phyloP scores from a whole-genome alignment of 2,329 filamentous ascomycete genomes.

The Bipolaris victoriae region DNA sequence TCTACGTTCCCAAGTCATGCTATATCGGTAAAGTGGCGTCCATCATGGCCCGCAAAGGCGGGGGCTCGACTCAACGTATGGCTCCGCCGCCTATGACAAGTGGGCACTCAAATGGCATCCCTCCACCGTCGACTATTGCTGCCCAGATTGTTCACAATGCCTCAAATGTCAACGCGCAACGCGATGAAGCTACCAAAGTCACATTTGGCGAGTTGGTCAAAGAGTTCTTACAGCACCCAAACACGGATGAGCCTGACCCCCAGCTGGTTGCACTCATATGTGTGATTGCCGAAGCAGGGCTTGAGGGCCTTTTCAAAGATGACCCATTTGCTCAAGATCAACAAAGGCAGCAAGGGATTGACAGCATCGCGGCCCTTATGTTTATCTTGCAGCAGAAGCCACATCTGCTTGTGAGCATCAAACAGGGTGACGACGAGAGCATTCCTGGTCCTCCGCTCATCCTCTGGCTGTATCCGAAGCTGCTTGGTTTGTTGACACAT shows the following conservation, averaged over 20 bases:
- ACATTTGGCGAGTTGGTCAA: slow-evolving; percentile 78
- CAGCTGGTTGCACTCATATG: slow-evolving; percentile 85
- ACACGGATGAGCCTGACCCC: slow-evolving; percentile 66
- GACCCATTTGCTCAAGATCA: slow-evolving; percentile 70
- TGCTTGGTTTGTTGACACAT: slow-evolving; percentile 56
- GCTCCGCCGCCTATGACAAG: slow-evolving; percentile 28
- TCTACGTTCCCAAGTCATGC: slow-evolving; percentile 27
- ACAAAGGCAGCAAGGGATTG: slow-evolving; percentile 65
- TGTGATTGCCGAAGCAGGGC: slow-evolving; percentile 78
- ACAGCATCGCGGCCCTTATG: slow-evolving; percentile 78
- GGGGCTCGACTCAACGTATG: slow-evolving; percentile 40
- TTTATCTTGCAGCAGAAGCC: slow-evolving; percentile 78
- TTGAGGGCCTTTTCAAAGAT: slow-evolving; percentile 72
- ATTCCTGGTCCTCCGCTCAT: slow-evolving; percentile 54
- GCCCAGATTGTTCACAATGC: slow-evolving; percentile 86
- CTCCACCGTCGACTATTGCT: slow-evolving; percentile 78
- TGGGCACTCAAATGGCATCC: slow-evolving; percentile 27
- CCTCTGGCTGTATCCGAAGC: slow-evolving; percentile 60
- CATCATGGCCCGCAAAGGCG: slow-evolving; percentile 52
- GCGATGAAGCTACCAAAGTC: slow-evolving; percentile 69
- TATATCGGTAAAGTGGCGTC: slow-evolving; percentile 23
- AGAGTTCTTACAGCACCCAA: slow-evolving; percentile 60
- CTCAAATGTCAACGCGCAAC: slow-evolving; percentile 66
- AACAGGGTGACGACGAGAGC: slow-evolving; percentile 41
- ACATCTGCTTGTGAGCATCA: slow-evolving; percentile 60